Evolutionary conservation across 1,139 yeast species (phyloP).

Genomic region (Waltiozyma sp.): DNA sequence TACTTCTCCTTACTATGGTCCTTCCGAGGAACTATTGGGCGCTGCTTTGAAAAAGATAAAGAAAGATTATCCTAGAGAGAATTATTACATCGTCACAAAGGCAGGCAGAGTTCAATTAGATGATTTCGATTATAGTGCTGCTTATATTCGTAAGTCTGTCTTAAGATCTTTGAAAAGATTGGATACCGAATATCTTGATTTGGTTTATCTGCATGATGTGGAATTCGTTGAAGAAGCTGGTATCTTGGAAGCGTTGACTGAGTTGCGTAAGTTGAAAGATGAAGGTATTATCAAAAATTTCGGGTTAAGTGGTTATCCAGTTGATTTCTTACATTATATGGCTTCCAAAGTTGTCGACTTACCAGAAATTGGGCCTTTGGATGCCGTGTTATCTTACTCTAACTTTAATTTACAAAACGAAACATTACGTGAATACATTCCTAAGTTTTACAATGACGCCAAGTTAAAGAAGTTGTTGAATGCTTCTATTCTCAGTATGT

Average conservation of each 20-base stretch:
- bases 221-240: constrained; percentile 58
- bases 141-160: constrained; percentile 51
- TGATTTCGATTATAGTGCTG: constrained; percentile 65
- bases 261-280: constrained; percentile 45
- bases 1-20: constrained; percentile 90
- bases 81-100: constrained; percentile 69
- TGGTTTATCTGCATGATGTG: constrained; percentile 80
- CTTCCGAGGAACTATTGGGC: constrained; percentile 71
- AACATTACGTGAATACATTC: constrained; percentile 36
- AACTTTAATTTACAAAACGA: constrained; percentile 78
- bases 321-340: constrained; percentile 47
- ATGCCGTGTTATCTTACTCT: constrained; percentile 68
- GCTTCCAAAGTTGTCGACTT: constrained; percentile 31
- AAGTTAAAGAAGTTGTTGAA: constrained; percentile 51
- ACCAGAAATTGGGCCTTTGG: constrained; percentile 37
- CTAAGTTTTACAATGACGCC: constrained; percentile 40
- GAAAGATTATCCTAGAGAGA: constrained; percentile 42
- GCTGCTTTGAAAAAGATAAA: constrained; percentile 36
- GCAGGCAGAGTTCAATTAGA: constrained; percentile 66
- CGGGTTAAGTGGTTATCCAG: constrained; percentile 86
- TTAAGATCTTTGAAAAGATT: constrained; percentile 55
- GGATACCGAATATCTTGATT: constrained; percentile 57
- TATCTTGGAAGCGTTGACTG: constrained; percentile 51
- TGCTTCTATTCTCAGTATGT: constrained; percentile 86
- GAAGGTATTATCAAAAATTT: constrained; percentile 56